These are phyloP conservation scores for Selenicereus undatus DNA, from an alignment of 148 eudicot genomes.

Conservation along the genomic window DNA sequence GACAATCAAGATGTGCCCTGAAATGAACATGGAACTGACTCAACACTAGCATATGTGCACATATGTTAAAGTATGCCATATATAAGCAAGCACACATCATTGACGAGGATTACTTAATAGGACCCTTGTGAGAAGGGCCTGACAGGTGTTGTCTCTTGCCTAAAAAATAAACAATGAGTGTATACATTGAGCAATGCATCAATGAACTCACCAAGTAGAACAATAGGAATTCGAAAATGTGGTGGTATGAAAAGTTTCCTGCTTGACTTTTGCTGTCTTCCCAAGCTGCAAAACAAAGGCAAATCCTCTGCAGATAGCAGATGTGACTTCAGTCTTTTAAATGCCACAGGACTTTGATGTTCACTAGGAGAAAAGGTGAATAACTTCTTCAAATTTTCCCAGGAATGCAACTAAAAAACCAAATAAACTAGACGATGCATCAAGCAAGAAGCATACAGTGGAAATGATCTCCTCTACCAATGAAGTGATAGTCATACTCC, in stretches of 20 bases:
- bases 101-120: too few relatives aligned
- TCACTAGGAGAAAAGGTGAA: neutral
- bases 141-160: too few relatives aligned
- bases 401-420: neutral
- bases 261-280: conserved; percentile 51
- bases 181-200: too few relatives aligned
- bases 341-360: neutral
- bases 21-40: neutral
- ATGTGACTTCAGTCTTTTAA: too few relatives aligned
- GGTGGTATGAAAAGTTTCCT: conserved; percentile 75
- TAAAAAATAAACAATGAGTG: too few relatives aligned
- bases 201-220: conserved; percentile 60
- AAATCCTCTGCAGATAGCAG: neutral
- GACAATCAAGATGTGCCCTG: neutral
- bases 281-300: conserved; percentile 37
- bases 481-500: conserved; percentile 35
- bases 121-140: too few relatives aligned
- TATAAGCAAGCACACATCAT: neutral
- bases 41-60: neutral
- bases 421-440: neutral
- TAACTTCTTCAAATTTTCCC: neutral
- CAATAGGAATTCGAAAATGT: conserved; percentile 81
- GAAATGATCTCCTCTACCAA: conserved; percentile 35
- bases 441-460: conserved; percentile 1
- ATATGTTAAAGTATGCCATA: too few relatives aligned